Evolutionary conservation across 306 rosid species (phyloP).

Genomic region (Quercus mongolica): DNA sequence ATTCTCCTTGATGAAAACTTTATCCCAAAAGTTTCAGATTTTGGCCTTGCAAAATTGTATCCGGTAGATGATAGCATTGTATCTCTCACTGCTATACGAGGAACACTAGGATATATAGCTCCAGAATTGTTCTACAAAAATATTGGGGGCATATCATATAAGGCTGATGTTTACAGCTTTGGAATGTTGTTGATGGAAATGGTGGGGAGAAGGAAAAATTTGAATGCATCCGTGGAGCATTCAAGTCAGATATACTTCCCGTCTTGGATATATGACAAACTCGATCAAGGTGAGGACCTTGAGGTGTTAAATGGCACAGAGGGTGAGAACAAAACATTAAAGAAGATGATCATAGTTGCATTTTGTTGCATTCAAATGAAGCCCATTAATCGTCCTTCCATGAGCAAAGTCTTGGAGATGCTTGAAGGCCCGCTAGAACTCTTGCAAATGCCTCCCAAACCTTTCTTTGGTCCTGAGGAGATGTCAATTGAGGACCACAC

Average conservation of each 20-base stretch:
- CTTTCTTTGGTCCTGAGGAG: not conserved
- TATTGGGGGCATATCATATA: not conserved
- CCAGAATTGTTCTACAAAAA: not conserved
- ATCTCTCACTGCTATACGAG: not conserved
- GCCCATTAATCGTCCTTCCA: slow-evolving; percentile 7
- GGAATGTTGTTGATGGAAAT: not conserved
- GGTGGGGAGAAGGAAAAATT: not conserved
- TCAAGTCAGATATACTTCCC: slow-evolving; percentile 5
- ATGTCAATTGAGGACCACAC: too few species aligned
- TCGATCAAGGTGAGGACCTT: not conserved
- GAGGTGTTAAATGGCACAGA: not conserved
- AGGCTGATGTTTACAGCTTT: not conserved
- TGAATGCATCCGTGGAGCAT: not conserved
- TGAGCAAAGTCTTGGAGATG: slow-evolving; percentile 12
- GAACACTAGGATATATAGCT: not conserved
- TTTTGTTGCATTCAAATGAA: slow-evolving; percentile 26
- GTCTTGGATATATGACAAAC: not conserved
- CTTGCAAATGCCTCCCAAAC: slow-evolving; percentile 11
- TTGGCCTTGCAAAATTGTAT: not conserved
- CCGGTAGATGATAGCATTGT: not conserved
- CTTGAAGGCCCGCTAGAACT: not conserved
- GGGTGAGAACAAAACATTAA: not conserved
- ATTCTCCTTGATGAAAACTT: not conserved
- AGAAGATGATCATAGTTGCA: slow-evolving; percentile 16
- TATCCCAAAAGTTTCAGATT: not conserved